These are phyloP conservation scores for Cyathus striatus DNA, from an alignment of 768 basidiomycete genomes.

Conservation along the genomic window DNA sequence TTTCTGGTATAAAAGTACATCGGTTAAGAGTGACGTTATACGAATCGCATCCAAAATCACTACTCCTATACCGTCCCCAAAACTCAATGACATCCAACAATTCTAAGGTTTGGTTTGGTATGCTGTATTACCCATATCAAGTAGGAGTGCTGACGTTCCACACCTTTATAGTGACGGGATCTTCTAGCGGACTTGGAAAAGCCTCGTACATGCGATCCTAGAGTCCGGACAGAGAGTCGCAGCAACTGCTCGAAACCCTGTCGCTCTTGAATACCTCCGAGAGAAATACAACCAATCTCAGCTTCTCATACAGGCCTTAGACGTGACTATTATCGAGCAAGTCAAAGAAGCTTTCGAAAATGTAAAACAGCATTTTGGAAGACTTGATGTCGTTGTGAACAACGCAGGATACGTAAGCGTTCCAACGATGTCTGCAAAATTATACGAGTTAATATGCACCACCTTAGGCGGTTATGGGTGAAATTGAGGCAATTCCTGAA, in stretches of 20 bases:
- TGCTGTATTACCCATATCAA: no score
- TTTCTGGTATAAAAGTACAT: no score
- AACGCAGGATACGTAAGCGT: constrained; percentile 30
- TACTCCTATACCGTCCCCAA: no score
- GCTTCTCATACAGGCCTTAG: constrained; percentile 22
- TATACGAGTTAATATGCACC: background rate
- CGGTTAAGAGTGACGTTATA: no score
- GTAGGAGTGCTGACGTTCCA: no score
- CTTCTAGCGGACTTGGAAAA: constrained; percentile 24
- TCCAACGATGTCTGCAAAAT: background rate
- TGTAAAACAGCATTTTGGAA: constrained; percentile 29
- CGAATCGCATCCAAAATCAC: no score
- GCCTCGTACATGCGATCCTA: constrained; percentile 22
- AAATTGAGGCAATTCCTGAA: constrained; percentile 28
- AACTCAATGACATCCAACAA: no score
- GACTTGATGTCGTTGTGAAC: constrained; percentile 40
- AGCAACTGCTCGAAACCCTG: constrained; percentile 23
- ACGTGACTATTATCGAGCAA: constrained; percentile 22
- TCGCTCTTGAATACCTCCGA: constrained; percentile 12
- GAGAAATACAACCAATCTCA: constrained; percentile 12
- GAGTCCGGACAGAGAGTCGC: constrained; percentile 21
- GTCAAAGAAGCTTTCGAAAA: constrained; percentile 26
- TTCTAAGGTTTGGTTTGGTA: no score
- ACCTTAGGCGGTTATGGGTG: constrained; percentile 20
- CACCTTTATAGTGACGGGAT: constrained; percentile 24